Evolutionary conservation across 768 basidiomycete genomes (phyloP), one percentile per base, ranked within the genome.

Genomic region (Hygrocybe punicea): DNA sequence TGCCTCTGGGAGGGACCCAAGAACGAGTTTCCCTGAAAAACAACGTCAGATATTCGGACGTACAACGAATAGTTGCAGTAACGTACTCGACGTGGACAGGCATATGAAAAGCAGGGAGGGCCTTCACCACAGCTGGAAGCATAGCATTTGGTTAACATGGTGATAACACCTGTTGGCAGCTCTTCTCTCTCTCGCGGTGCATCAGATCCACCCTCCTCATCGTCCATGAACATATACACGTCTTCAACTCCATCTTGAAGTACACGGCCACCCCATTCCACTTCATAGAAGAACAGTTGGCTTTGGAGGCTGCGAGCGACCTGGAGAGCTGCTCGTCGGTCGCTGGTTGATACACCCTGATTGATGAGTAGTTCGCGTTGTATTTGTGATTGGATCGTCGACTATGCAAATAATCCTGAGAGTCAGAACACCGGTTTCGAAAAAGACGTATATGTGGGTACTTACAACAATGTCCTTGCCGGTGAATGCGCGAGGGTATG

Each of bases 271-370:
- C 89, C 92, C 91, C 94, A 96, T 67, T 98, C 94, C 6, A 98
- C 94, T 69, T 98, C 96, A 67, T 93, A 92, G 71, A 97, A 95
- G 78, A 93, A 98, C 4, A 98, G 80, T 68, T 96, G 93, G 57
- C 83, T 87, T 67, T 98, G 94, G 36, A 98, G 77, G 56, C 90
- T 91, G 37, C 93, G 85, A 4, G 93, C 97, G 36, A 96, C 87
- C 67, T 89, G 86, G 25, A 97, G 74, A 4, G 95, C 92, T 14
- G 87, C 86, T 6, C 90, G 82, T 7, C 95, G 80, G 63, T 95
- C 92, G 58, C 81, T 86, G 0, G 85, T 85, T 3, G 85, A 84
- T 35, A 88, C 78, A 10, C 84, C 84, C 59, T 91, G 87, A 54
- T 86, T 84, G 64, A 87, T 80, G 47, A 87, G 81, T 7, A 95